Evolutionary conservation across 192 early-diverging fungal genomes (phyloP), one percentile per base, ranked within the genome.

Genomic region (Gaertneriomyces semiglobifer): DNA sequence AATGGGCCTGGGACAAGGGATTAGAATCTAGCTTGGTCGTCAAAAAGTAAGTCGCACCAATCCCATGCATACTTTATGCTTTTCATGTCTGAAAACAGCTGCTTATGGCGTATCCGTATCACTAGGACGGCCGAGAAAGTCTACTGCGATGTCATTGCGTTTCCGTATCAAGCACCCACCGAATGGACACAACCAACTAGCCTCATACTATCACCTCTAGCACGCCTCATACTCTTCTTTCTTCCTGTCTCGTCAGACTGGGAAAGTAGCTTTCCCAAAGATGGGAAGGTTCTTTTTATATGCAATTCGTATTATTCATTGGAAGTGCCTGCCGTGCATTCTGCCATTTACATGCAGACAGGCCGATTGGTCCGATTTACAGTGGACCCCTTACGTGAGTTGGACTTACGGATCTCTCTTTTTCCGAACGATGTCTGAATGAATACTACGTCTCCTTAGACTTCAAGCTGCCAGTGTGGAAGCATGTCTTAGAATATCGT

Each of bases 401-500:
- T 9, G 1, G 18, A 42, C 19, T 53, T 19, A 33, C 25, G 2
- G 25, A 33, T 0, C 25, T 33, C 25, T 33, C 25, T 33, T 33
- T 33, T 33, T 33, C 25, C 25, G 25, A 33, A 33, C 2, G 25
- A 46, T 38, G 16, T 61, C 9, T 3, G 2, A 14, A 61, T 14
- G 54, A 10, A 14, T 40, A 42, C 47, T 18, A 18, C 47, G 44
- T 66, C 9, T 1, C 38, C 11, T 10, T 42, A 69, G 68, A 71
- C 57, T 71, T 71, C 43, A 62, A 58, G 46, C 48, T 71, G 12
- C 69, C 69, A 4, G 18, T 65, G 38, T 76, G 74, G 74, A 76
- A 76, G 48, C 74, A 76, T 44, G 12, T 76, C 41, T 12, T 76
- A 8, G 60, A 76, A 56, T 76, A 73, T 54, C 62, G 25, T 33